Evolutionary conservation across 805 yeast genomes (phyloP).

Genomic region (Spathaspora passalidarum): DNA sequence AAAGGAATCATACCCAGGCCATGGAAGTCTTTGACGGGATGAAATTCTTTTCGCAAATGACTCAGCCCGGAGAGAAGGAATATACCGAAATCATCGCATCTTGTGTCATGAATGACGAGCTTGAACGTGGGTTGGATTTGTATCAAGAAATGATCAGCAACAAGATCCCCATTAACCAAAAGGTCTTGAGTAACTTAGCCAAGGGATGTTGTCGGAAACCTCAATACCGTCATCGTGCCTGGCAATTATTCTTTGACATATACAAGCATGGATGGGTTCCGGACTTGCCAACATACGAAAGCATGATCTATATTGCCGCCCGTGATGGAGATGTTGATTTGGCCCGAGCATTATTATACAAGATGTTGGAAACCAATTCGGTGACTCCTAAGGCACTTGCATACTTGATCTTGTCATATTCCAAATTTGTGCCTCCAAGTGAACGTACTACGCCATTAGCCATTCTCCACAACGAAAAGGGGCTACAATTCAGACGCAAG

Average conservation of each 20-base stretch:
- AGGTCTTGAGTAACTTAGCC: conserved; percentile 53
- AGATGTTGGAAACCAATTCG: conserved; percentile 35
- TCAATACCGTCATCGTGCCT: conserved; percentile 53
- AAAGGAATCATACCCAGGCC: conserved; percentile 56
- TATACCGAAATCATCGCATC: conserved; percentile 72
- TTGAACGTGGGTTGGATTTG: conserved; percentile 74
- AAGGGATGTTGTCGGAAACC: conserved; percentile 55
- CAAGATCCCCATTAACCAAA: conserved; percentile 27
- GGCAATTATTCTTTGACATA: conserved; percentile 74
- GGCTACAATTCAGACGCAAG: conserved; percentile 45
- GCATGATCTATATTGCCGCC: conserved; percentile 75
- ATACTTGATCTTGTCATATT: conserved; percentile 48
- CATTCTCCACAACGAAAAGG: conserved; percentile 42
- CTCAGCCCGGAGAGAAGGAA: conserved; percentile 65
- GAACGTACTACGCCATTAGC: conserved; percentile 23
- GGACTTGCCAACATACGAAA: conserved; percentile 51
- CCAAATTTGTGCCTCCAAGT: conserved; percentile 26
- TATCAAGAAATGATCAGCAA: conserved; percentile 60
- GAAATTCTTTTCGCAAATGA: conserved; percentile 68
- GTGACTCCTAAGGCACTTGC: conserved; percentile 40
- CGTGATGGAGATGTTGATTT: conserved; percentile 74
- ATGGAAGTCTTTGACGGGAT: conserved; percentile 74
- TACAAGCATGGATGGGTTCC: conserved; percentile 37
- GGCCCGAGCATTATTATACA: conserved; percentile 63
- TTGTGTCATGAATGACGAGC: conserved; percentile 57